Evolutionary conservation across 192 early-diverging fungal genomes (phyloP), one percentile per base, ranked within the genome.

Genomic region (Spizellomyces sp.): DNA sequence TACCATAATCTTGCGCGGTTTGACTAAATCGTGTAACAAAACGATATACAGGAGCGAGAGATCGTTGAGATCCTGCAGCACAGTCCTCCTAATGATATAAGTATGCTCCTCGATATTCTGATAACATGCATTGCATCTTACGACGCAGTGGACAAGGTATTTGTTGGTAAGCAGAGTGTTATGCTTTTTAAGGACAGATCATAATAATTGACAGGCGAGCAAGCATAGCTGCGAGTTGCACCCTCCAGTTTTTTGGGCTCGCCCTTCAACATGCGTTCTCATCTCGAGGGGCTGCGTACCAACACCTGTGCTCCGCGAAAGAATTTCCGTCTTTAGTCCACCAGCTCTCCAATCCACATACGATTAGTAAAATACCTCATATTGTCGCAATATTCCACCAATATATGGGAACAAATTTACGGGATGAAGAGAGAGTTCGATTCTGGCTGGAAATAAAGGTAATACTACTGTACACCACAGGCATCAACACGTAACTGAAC

Each of bases 31-130:
- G 27, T 36, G 27, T 36, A 36, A 36, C 27, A 36, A 36, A 36
- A 36, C 27, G 5, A 41, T 43, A n/a, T 17, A 21, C 21, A 75
- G 67, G 66, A 69, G 19, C 17, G 42, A 9, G 76, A 77, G 19
- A 62, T 73, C 22, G 17, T 56, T 6, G 19, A 58, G 10, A 62
- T 73, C n/a, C 62, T 77, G 14, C 77, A 79, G 45, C 62, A 70
- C 42, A 80, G 75, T 43, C 75, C 75, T 19, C 79, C 79, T 8
- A 19, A 50, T 8, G 81, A 82, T 47, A 71, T 78, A 4, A 54
- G 63, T 14, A 17, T 67, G n/a, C 43, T 82, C 0, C 58, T 82
- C 62, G 81, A 82, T 27, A 64, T 64, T 19, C 21, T 77, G 10
- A 22, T 82, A 6, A 36, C 27, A 36, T 36, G 27, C 27, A 36